These are phyloP conservation scores for Fraxinus angustifolia DNA, from an alignment of 305 asterid species.

Conservation along the genomic window DNA sequence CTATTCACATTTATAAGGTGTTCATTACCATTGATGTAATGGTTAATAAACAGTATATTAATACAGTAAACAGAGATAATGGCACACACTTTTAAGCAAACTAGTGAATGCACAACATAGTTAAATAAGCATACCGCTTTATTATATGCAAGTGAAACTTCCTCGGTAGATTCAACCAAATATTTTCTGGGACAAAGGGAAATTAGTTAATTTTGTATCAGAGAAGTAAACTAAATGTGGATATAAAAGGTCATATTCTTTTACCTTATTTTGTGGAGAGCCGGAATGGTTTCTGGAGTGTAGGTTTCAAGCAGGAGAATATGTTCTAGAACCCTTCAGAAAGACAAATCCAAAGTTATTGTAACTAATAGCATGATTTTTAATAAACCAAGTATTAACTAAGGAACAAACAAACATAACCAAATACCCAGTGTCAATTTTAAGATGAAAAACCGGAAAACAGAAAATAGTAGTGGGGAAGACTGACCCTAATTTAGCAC, in stretches of 20 bases:
- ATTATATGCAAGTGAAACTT: constrained; percentile 87
- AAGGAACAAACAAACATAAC: background rate
- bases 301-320: constrained; percentile 92
- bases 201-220: constrained; percentile 10
- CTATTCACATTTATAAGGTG: background rate
- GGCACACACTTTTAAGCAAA: constrained; percentile 8
- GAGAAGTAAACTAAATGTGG: constrained; percentile 7
- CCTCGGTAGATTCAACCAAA: constrained; percentile 88
- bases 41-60: background rate
- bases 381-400: constrained; percentile 1
- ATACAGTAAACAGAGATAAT: background rate
- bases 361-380: constrained; percentile 21
- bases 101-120: background rate
- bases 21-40: background rate
- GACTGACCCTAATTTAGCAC: constrained; percentile 83
- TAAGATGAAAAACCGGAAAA: constrained; percentile 10
- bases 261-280: constrained; percentile 89
- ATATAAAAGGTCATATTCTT: background rate
- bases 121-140: constrained; percentile 68
- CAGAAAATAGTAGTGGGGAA: constrained; percentile 25
- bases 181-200: constrained; percentile 54
- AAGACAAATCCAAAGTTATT: constrained; percentile 26
- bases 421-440: constrained; percentile 17
- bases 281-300: constrained; percentile 81
- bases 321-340: constrained; percentile 75